A percentile compares a stretch with the other conserved stretches of the same genome.
These are phyloP conservation scores for Leishmania braziliensis DNA, from an alignment of 208 protist genomes.

Conservation along the genomic window DNA sequence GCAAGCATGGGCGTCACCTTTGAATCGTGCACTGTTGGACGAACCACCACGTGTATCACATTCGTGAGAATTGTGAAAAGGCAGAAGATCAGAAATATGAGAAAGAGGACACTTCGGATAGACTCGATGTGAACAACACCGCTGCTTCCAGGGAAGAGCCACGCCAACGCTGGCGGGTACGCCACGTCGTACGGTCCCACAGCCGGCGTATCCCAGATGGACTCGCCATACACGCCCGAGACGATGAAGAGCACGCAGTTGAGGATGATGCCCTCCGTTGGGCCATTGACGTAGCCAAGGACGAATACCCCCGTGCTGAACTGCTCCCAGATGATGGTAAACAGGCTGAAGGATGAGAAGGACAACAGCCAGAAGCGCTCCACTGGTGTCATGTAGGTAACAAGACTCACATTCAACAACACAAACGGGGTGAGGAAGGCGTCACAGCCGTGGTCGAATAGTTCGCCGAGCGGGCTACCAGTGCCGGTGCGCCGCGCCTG, in stretches of 20 bases:
- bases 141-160: conserved; percentile 18
- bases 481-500: conserved; percentile 93
- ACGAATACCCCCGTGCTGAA: conserved; percentile 91
- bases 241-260: conserved; percentile 63
- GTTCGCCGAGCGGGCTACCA: conserved; percentile 92
- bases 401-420: conserved; percentile 58
- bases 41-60: conserved; percentile 48
- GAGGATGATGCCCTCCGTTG: conserved; percentile 87
- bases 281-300: conserved; percentile 88
- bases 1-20: conserved; percentile 39
- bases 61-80: conserved; percentile 61
- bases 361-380: conserved; percentile 56
- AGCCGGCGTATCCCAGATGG: conserved; percentile 53
- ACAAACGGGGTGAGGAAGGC: conserved; percentile 85
- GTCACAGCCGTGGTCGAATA: conserved; percentile 97
- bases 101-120: conserved; percentile 50
- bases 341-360: conserved; percentile 61
- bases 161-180: conserved; percentile 5
- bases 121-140: conserved; percentile 47
- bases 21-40: conserved; percentile 34
- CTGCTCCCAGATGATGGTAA: conserved; percentile 88
- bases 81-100: conserved; percentile 37
- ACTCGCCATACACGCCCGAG: conserved; percentile 38
- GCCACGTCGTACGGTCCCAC: conserved; percentile 47
- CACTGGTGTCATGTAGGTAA: conserved; percentile 40